Conservation (phyloP, 345 rosid genomes). For the Brassica carinata region DNA sequence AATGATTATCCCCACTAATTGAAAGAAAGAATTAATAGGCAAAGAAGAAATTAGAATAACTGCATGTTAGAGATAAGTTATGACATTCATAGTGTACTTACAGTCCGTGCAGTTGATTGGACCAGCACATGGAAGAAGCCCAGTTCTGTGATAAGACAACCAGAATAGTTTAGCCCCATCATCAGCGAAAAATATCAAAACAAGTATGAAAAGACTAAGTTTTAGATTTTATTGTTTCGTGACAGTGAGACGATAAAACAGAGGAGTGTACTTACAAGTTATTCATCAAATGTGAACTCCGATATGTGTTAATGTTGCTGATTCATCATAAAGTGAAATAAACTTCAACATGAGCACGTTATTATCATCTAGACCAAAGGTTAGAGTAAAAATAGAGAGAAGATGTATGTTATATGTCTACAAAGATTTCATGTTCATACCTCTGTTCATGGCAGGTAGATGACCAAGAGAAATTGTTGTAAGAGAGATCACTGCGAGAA, state of each 20-base stretch:
- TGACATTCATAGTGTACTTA: neutral
- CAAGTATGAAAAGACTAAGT: neutral
- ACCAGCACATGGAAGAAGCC: conserved; percentile 20
- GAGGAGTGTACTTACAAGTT: conserved; percentile 27
- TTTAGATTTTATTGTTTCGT: neutral
- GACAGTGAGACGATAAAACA: neutral
- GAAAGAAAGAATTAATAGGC: neutral
- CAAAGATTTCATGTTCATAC: neutral
- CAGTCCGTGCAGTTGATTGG: neutral
- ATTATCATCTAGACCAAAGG: neutral
- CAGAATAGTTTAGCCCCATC: neutral
- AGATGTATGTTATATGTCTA: neutral
- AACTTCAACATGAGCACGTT: neutral
- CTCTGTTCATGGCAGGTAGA: neutral
- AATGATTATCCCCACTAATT: neutral
- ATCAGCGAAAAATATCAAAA: neutral
- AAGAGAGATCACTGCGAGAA: conserved; percentile 33
- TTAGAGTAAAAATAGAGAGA: neutral
- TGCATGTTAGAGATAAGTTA: neutral
- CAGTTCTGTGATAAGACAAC: conserved; percentile 7
- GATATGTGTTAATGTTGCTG: conserved; percentile 29
- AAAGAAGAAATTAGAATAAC: neutral
- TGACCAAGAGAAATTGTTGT: conserved; percentile 27
- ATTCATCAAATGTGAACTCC: conserved; percentile 12
- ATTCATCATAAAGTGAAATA: neutral